phyloP scores from a whole-genome alignment of 495 filamentous ascomycete species.

The Pseudevernia furfuracea region DNA sequence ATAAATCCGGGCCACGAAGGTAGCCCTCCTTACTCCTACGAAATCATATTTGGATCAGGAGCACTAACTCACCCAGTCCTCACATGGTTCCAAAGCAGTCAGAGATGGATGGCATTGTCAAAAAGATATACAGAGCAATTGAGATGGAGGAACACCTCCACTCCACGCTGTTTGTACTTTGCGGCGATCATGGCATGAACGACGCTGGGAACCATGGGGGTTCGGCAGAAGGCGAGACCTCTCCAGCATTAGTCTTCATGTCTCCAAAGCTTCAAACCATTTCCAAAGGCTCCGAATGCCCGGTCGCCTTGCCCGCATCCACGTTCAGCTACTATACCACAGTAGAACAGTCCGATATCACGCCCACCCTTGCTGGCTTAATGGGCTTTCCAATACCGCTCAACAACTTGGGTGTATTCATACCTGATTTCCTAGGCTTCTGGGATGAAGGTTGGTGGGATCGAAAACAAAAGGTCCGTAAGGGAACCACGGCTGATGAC shows the following conservation, averaged over 20 bases:
- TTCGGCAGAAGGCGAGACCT: constrained; percentile 86
- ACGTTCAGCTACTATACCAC: constrained; percentile 73
- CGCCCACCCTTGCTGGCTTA: constrained; percentile 78
- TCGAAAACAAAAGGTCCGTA: background rate
- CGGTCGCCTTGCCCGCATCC: constrained; percentile 36
- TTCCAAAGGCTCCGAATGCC: constrained; percentile 35
- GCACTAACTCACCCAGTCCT: constrained; percentile 41
- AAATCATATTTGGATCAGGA: background rate
- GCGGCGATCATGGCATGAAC: constrained; percentile 98
- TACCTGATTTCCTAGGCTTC: constrained; percentile 65
- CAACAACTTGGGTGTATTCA: constrained; percentile 87
- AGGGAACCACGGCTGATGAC: constrained; percentile 11
- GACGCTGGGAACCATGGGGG: constrained; percentile 97
- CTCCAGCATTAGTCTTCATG: constrained; percentile 82
- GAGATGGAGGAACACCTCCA: constrained; percentile 58
- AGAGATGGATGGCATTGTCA: constrained; percentile 87
- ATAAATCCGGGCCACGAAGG: constrained; percentile 89
- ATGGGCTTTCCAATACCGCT: constrained; percentile 83
- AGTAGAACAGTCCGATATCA: constrained; percentile 88
- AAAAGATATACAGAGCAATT: constrained; percentile 67
- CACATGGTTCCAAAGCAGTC: constrained; percentile 88
- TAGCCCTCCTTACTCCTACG: constrained; percentile 26
- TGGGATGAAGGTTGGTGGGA: constrained; percentile 52
- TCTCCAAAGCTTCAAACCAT: constrained; percentile 71
- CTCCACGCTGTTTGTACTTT: constrained; percentile 76